Percentiles rank a stretch among this genome's conserved stretches.
Evolutionary conservation across 2,329 filamentous ascomycete genomes (phyloP).

Genomic region (Alternaria viburni): DNA sequence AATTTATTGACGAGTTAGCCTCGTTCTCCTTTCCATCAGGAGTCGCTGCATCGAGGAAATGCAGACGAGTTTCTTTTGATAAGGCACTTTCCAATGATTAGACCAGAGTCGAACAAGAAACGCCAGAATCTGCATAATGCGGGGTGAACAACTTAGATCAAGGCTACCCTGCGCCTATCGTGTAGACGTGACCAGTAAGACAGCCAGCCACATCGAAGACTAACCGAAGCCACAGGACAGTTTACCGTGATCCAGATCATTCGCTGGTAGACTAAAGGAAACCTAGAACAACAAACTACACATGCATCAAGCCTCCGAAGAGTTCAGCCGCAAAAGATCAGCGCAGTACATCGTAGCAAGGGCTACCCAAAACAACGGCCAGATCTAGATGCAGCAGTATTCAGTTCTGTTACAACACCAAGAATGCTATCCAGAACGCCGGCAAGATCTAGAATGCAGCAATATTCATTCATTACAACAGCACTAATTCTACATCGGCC

Average conservation of each 20-base stretch:
- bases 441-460: not conserved
- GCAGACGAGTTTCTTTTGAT: not conserved
- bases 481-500: not conserved
- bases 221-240: not conserved
- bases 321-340: not conserved
- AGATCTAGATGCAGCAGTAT: not conserved
- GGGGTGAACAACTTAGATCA: not conserved
- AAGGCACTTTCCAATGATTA: not conserved
- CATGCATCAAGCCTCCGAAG: not conserved
- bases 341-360: not conserved
- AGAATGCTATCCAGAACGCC: not conserved
- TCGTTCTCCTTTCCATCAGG: not conserved
- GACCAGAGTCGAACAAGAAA: not conserved
- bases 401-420: not conserved
- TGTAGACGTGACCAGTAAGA: not conserved
- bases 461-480: not conserved
- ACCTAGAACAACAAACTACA: not conserved
- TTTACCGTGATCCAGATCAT: not conserved
- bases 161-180: not conserved
- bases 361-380: not conserved
- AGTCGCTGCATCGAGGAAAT: not conserved
- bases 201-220: not conserved
- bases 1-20: not conserved
- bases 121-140: not conserved
- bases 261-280: not conserved